Evolutionary conservation across 2,329 filamentous ascomycete species (phyloP), one percentile per base, ranked within the genome.

Genomic region (Aphanocladium album): DNA sequence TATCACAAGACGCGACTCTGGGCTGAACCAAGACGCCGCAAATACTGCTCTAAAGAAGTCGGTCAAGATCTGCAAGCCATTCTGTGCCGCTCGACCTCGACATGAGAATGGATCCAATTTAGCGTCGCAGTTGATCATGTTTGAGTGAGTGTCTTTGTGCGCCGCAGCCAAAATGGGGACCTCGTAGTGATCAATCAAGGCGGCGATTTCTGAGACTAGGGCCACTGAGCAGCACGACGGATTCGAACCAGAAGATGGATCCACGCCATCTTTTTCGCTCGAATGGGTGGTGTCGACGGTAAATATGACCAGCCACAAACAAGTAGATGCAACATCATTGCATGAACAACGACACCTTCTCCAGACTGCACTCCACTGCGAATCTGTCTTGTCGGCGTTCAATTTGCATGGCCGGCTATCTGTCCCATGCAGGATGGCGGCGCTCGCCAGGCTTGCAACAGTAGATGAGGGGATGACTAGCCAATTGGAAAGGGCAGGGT

Each of bases 61-160:
- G 57, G 57, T 60, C 50, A 60, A 43, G 57, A 60, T 60, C 57
- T 55, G 57, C 57, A 49, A 46, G 25, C 21, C 39, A 12, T 59
- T 59, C 23, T 49, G 30, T 30, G 35, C 16, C 16, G 19, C 30
- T 51, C 35, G 46, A 43, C 56, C 46, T 58, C 46, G 35, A 58
- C 56, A 51, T 50, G 30, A 25, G 30, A 19, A 57, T 49, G 45
- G 54, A 11, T 21, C 46, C 25, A 43, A 17, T 21, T 50, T 51
- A 58, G 56, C 25, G 53, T 47, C n/a, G 43, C 19, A n/a, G 17
- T 33, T 47, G 56, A 46, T 46, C 47, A 35, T 21, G 27, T 16
- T 14, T 51, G 21, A 3, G 30, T 51, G 19, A 41, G 37, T 50
- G 56, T 51, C 9, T 21, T 12, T 57, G 16, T 50, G 21, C 33